Percentiles rank a stretch among this genome's conserved stretches.
phyloP scores from a whole-genome alignment of 2,329 filamentous ascomycete genomes.

The Aureobasidium sp. region DNA sequence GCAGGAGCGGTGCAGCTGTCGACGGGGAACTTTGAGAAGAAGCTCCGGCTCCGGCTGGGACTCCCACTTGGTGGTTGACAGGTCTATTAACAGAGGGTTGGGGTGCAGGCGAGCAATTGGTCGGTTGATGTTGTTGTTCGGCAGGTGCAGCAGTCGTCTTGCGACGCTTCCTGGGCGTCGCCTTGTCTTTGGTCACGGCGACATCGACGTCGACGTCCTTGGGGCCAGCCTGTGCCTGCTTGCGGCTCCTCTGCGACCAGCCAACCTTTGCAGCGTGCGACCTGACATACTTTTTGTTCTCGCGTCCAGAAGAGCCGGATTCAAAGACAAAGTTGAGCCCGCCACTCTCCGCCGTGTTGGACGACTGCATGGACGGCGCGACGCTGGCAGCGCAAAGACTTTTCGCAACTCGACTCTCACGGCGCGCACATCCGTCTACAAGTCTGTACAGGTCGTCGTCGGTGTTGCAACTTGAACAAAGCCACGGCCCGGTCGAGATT shows the following conservation, averaged over 20 bases:
- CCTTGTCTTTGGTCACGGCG: background rate
- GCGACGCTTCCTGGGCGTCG: background rate
- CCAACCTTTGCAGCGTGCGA: slow-evolving; percentile 14
- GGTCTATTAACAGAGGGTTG: background rate
- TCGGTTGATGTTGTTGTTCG: background rate
- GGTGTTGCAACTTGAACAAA: background rate
- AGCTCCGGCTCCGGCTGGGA: background rate
- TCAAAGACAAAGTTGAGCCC: slow-evolving; percentile 15
- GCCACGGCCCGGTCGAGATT: background rate
- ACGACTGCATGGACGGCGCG: slow-evolving; percentile 2
- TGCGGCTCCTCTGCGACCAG: slow-evolving; percentile 11
- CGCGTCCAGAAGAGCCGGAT: slow-evolving; percentile 9
- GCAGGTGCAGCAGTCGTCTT: background rate
- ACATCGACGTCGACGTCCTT: background rate
- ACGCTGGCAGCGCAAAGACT: background rate
- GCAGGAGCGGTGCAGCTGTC: background rate
- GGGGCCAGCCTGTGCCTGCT: background rate
- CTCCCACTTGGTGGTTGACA: background rate
- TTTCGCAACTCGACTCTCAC: background rate
- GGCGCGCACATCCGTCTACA: background rate
- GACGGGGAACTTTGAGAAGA: background rate
- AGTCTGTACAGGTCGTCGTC: no score
- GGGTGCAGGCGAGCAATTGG: background rate
- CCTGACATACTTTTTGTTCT: slow-evolving; percentile 12
- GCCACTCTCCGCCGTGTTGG: background rate